Evolutionary conservation across 257 asterid species (phyloP).

Genomic region (Catharanthus roseus): DNA sequence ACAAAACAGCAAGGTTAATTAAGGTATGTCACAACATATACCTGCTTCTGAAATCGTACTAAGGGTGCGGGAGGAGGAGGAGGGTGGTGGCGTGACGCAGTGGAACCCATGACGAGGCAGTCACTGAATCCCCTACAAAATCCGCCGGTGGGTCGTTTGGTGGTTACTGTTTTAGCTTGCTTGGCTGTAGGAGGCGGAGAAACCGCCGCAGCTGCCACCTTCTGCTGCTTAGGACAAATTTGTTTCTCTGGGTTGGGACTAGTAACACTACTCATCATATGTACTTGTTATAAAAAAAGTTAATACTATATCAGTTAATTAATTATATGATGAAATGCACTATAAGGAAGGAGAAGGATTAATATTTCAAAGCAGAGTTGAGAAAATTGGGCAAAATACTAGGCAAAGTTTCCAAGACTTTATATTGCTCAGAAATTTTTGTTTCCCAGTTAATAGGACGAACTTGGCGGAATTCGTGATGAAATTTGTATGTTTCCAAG

Average conservation of each 20-base stretch:
- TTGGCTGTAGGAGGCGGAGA: constrained; percentile 4
- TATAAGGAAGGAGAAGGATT: no score
- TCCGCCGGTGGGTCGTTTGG: constrained; percentile 22
- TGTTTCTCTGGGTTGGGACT: constrained; percentile 21
- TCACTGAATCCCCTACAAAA: constrained; percentile 38
- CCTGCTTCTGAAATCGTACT: constrained; percentile 18
- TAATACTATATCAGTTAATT: neutral
- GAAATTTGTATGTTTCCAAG: constrained; percentile 5
- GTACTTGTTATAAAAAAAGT: neutral
- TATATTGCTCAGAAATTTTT: constrained; percentile 2
- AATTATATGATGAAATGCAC: neutral
- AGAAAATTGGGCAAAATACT: neutral
- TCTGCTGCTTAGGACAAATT: constrained; percentile 10
- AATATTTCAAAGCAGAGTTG: neutral
- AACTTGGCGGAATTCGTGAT: constrained; percentile 41
- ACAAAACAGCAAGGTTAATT: no score
- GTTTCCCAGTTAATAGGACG: constrained; percentile 15
- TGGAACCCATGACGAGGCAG: constrained; percentile 50
- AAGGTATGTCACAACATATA: neutral
- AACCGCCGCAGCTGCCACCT: neutral
- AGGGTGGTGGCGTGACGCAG: constrained; percentile 10
- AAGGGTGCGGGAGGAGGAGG: neutral
- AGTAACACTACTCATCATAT: constrained; percentile 20
- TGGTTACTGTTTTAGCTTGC: constrained; percentile 19
- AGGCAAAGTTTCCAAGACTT: neutral